Percentiles rank a stretch among this genome's conserved stretches.
phyloP scores from a whole-genome alignment of 2,329 filamentous ascomycete genomes.

The Aspergillus latus region DNA sequence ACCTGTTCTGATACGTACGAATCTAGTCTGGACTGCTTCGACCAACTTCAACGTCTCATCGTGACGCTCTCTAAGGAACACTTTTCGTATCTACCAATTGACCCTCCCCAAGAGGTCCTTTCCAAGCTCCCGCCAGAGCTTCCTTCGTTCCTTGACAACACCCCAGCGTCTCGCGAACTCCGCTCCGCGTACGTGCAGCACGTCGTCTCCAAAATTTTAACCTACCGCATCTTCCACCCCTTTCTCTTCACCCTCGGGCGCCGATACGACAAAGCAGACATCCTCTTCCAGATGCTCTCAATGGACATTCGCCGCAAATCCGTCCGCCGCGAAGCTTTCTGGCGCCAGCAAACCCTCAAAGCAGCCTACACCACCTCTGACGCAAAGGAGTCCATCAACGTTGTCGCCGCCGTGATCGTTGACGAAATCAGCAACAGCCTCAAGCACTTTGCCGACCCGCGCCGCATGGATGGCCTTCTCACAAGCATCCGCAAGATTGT shows the following conservation, averaged over 20 bases:
- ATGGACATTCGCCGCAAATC: slow-evolving; percentile 58
- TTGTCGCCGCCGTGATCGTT: slow-evolving; percentile 55
- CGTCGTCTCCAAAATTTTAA: slow-evolving; percentile 57
- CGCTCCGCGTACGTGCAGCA: slow-evolving; percentile 57
- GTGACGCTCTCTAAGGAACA: slow-evolving; percentile 53
- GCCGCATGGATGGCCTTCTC: slow-evolving; percentile 52
- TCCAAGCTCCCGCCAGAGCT: slow-evolving; percentile 53
- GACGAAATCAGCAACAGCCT: slow-evolving; percentile 58
- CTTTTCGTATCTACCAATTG: slow-evolving; percentile 53
- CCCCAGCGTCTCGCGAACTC: slow-evolving; percentile 52
- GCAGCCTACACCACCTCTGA: slow-evolving; percentile 58
- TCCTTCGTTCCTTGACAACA: slow-evolving; percentile 57
- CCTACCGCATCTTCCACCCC: slow-evolving; percentile 57
- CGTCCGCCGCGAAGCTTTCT: slow-evolving; percentile 57
- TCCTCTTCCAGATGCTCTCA: slow-evolving; percentile 55
- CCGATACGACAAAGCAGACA: slow-evolving; percentile 57
- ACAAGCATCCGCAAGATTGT: slow-evolving; percentile 55
- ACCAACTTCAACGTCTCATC: slow-evolving; percentile 53
- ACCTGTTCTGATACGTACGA: slow-evolving; percentile 43
- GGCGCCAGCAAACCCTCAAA: slow-evolving; percentile 59
- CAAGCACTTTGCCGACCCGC: slow-evolving; percentile 54
- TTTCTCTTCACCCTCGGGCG: slow-evolving; percentile 58
- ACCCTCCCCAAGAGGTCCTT: slow-evolving; percentile 52
- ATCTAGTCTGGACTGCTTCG: slow-evolving; percentile 54
- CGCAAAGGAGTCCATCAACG: slow-evolving; percentile 57